Evolutionary conservation across 305 asterid genomes (phyloP).

Genomic region (Ilex paraguariensis): DNA sequence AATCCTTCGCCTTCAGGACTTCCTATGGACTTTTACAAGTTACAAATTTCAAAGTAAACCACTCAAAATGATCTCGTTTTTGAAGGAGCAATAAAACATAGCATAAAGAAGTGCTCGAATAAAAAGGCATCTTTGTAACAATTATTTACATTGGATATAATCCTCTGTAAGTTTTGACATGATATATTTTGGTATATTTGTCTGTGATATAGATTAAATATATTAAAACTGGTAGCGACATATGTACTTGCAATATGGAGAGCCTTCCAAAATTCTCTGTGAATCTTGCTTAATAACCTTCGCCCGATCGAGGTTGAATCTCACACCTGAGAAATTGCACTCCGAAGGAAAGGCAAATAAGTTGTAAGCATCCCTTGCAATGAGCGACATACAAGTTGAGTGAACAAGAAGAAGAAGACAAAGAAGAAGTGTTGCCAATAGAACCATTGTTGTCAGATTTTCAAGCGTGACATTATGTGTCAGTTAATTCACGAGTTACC

Average conservation of each 20-base stretch:
- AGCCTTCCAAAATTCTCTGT: conserved; percentile 39
- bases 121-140: too few species aligned
- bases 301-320: conserved; percentile 71
- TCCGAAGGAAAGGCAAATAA: conserved; percentile 97
- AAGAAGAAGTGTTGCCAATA: not conserved
- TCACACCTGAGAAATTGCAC: conserved; percentile 93
- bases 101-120: too few species aligned
- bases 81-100: too few species aligned
- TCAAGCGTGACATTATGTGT: not conserved
- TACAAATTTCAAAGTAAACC: too few species aligned
- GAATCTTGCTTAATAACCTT: conserved; percentile 62
- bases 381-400: conserved; percentile 7
- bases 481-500: conserved; percentile 38
- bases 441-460: not conserved
- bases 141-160: too few species aligned
- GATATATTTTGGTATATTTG: too few species aligned
- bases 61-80: too few species aligned
- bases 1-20: too few species aligned
- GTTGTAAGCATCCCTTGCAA: conserved; percentile 69
- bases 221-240: not conserved
- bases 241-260: conserved; percentile 48
- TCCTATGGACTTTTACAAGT: too few species aligned
- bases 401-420: conserved; percentile 2
- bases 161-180: too few species aligned
- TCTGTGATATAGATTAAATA: too few species aligned